Evolutionary conservation across 257 asterid genomes (phyloP), one percentile per base, ranked within the genome.

Genomic region (Plantago elongata): DNA sequence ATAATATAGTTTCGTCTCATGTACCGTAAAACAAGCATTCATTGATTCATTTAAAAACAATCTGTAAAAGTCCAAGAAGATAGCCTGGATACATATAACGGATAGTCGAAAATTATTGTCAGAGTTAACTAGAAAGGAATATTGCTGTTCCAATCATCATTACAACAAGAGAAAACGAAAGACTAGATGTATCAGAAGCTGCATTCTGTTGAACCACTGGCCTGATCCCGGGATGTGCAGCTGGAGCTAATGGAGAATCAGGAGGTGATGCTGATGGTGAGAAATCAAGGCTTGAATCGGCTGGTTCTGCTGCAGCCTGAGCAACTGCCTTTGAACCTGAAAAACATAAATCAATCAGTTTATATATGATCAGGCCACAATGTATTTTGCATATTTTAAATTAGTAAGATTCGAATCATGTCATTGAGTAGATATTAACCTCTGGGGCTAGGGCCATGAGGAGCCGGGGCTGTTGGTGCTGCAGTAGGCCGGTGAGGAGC

Each of bases 171-270:
- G 71, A 45, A 5, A 59, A 40, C 3, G 73, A 47, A 34, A 64
- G 15, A 44, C 60, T 5, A 9, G 79, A 71, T 9, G 68, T 34
- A 61, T 13, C 63, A 11, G 90, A 66, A 30, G 75, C 77, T 42
- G 86, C 79, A 8, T 13, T 74, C 50, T 77, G 72, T 57, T 60
- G 70, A 63, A 79, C 49, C 64, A 83, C 78, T 9, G 96, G 94
- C 70, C 81, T 73, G 49, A 78, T 67, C 52, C 83, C 80, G 7
- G 84, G 78, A 72, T 77, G 75, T 57, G 80, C 75, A 57, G 57
- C 66, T 18, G 93, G 89, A 51, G 79, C 74, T 60, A 69, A 68
- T 11, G 77, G 45, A 27, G 62, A 66, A 57, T 46, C 51, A 0
- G 85, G 78, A 9, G 88, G 72, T 18, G 86, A 22, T 34, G 62